Base-by-base conservation (phyloP, 2,329 filamentous ascomycete genomes). In the Emericellopsis cladophorae region DNA sequence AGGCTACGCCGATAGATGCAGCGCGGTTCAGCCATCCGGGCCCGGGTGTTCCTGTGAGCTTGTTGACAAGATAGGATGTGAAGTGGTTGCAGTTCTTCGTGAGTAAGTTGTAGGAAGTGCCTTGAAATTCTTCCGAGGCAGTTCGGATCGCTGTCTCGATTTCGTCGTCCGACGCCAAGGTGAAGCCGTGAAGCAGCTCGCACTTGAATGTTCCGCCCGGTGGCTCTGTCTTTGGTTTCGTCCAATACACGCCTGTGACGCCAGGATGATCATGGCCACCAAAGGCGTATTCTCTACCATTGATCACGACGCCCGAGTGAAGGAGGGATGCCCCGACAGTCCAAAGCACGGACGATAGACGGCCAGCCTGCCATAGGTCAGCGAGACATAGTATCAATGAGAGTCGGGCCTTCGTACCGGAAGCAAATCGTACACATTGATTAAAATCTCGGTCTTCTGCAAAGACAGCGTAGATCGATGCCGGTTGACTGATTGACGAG, bases 11-110 rank as follows among this genome's bases (percentile, higher is more conserved):
- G 46, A 93, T 85, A 49, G 75, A 81, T n/a, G 86, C 86, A 1
- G 86, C 86, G 42, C 86, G 75, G 54, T 93, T 93, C 41, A 93
- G 64, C 82, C 85, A 93, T 15, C 60, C 62, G 0, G 86, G 86
- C 0, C 82, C 83, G 1, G 77, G 65, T 36, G 75, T 72, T 6
- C 79, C 76, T 2, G 84, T 90, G 41, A 93, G 69, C 48, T 74
- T 75, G 55, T 81, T 68, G 59, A 83, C 88, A 15, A 93, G 70
- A 51, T 82, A 77, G 16, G 77, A 78, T 2, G 85, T 90, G 57
- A 93, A 93, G 57, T 93, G 86, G 57, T 93, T 93, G 70, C 86
- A 93, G 59, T 93, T 93, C 50, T 79, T 79, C 16, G 80, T 87
- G 36, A 93, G 69, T 12, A 93, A 72, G 53, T 92, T 90, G 60